Percentiles rank a stretch among this genome's conserved stretches.
phyloP scores from a whole-genome alignment of 2,329 filamentous ascomycete genomes.

The Piedraia hortae region DNA sequence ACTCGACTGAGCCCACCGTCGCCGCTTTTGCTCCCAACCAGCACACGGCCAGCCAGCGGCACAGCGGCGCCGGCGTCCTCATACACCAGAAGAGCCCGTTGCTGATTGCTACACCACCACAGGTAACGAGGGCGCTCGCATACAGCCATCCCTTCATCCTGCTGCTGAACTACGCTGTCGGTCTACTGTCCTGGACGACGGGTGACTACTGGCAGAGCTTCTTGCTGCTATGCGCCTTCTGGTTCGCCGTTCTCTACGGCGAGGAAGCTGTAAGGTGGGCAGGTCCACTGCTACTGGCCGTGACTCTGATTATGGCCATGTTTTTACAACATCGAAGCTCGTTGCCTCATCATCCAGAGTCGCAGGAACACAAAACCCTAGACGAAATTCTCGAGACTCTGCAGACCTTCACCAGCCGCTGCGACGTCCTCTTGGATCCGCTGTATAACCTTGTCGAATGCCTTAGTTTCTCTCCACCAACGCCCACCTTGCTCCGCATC shows the following conservation, averaged over 20 bases:
- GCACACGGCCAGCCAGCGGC: slow-evolving; percentile 18
- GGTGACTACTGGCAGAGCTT: slow-evolving; percentile 95
- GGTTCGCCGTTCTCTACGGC: slow-evolving; percentile 65
- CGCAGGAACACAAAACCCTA: slow-evolving; percentile 57
- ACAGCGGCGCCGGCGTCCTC: slow-evolving; percentile 28
- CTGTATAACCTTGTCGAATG: slow-evolving; percentile 77
- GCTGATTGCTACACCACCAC: slow-evolving; percentile 73
- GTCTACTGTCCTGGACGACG: slow-evolving; percentile 78
- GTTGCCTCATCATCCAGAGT: slow-evolving; percentile 37
- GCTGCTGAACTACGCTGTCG: slow-evolving; percentile 60
- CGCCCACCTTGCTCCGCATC: slow-evolving; percentile 67
- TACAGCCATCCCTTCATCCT: slow-evolving; percentile 89
- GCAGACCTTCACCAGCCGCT: slow-evolving; percentile 68
- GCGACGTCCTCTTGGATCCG: slow-evolving; percentile 76
- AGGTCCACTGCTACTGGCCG: slow-evolving; percentile 58
- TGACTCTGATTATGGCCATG: slow-evolving; percentile 67
- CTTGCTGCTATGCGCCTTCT: slow-evolving; percentile 58
- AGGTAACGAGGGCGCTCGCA: slow-evolving; percentile 76
- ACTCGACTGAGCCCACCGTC: slow-evolving; percentile 33
- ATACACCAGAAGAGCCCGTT: slow-evolving; percentile 92
- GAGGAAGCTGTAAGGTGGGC: slow-evolving; percentile 55
- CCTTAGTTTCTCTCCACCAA: slow-evolving; percentile 58
- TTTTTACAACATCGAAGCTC: slow-evolving; percentile 75
- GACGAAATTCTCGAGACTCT: slow-evolving; percentile 93
- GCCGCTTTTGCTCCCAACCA: slow-evolving; percentile 77